Percentiles rank a stretch among this genome's conserved stretches.
These are phyloP conservation scores for Plasmodium yoelii DNA, from an alignment of 169 alveolate genomes.

Conservation along the genomic window DNA sequence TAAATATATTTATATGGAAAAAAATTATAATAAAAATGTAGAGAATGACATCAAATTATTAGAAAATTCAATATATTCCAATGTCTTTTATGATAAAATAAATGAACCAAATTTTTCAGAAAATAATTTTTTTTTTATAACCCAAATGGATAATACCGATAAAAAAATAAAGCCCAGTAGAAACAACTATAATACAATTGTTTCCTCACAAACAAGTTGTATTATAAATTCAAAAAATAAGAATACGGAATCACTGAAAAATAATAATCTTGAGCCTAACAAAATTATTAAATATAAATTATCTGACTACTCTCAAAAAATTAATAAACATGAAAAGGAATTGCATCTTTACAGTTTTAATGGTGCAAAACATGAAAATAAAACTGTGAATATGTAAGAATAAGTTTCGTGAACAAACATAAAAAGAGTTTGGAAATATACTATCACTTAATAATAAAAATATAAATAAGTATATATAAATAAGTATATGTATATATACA, in stretches of 20 bases:
- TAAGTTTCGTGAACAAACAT: no score
- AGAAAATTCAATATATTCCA: neutral
- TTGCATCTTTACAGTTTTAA: neutral
- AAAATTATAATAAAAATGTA: constrained; percentile 11
- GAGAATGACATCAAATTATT: constrained; percentile 2
- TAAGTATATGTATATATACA: no score
- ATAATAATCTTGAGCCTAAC: constrained; percentile 9
- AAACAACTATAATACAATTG: neutral
- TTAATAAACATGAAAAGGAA: neutral
- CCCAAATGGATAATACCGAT: neutral
- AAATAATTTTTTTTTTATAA: constrained; percentile 20
- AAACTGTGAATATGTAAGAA: no score
- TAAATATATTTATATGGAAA: constrained; percentile 1
- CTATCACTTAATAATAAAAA: no score
- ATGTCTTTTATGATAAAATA: constrained; percentile 3
- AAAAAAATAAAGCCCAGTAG: neutral
- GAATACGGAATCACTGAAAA: neutral
- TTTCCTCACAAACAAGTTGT: neutral
- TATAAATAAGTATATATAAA: no score
- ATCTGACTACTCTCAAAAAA: constrained; percentile 29
- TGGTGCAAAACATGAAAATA: no score
- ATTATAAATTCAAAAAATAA: no score
- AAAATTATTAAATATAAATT: constrained; percentile 35
- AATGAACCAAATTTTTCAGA: constrained; percentile 19
- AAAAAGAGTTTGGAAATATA: no score